Percentiles rank a stretch among this genome's conserved stretches.
Evolutionary conservation across 139 green algal genomes (phyloP).

Genomic region (Zygnema cylindricum): DNA sequence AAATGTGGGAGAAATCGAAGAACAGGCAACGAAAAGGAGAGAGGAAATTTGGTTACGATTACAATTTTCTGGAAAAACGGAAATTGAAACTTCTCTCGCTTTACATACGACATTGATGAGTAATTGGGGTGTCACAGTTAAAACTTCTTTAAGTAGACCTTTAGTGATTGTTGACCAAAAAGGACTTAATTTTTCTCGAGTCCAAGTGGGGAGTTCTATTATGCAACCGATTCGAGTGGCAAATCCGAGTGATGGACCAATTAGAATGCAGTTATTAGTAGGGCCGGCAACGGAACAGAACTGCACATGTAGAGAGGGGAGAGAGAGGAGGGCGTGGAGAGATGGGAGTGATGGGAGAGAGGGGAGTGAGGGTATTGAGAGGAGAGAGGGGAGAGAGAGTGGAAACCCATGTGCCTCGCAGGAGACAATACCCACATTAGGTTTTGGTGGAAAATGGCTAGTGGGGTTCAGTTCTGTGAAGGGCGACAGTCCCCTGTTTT

Average conservation of each 20-base stretch:
- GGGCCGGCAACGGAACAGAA: background rate
- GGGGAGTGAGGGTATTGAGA: background rate
- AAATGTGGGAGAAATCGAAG: background rate
- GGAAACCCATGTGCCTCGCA: too few relatives aligned
- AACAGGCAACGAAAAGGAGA: background rate
- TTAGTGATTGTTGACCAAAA: background rate
- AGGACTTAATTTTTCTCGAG: conserved; percentile 6
- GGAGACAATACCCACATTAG: too few relatives aligned
- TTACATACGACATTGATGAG: background rate
- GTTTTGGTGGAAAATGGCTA: too few relatives aligned
- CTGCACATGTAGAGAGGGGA: background rate
- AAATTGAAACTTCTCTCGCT: background rate
- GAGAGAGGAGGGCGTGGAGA: background rate
- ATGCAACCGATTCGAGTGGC: background rate
- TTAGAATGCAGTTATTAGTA: background rate
- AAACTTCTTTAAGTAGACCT: conserved; percentile 3
- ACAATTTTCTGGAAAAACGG: background rate
- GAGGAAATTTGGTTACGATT: conserved; percentile 3
- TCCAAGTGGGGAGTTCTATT: background rate
- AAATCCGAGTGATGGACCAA: background rate
- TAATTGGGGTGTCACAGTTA: background rate
- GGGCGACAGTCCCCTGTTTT: background rate
- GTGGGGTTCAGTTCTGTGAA: background rate
- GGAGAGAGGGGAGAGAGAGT: too few relatives aligned
- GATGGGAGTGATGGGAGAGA: background rate